Conservation (phyloP, 2,329 filamentous ascomycete species). For the Pseudogymnoascus sp. region DNA sequence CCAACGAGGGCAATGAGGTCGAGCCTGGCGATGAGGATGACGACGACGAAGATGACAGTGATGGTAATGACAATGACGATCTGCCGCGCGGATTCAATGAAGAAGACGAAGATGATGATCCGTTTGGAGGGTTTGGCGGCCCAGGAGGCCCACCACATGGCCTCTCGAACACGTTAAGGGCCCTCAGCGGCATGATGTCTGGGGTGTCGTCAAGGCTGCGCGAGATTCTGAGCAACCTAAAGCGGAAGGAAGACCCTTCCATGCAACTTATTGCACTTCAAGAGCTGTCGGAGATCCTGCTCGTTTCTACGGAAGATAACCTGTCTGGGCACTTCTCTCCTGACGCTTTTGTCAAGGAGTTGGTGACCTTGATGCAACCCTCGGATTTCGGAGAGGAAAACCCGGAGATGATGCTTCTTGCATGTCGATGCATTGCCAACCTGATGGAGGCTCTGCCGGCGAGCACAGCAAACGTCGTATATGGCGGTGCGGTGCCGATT, state of each 20-base stretch:
- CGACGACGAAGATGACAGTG: conserved; percentile 54
- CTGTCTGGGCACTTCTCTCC: conserved; percentile 90
- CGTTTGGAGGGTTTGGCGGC: conserved; percentile 59
- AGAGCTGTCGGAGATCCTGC: conserved; percentile 83
- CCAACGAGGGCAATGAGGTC: conserved; percentile 41
- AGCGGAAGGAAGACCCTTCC: conserved; percentile 75
- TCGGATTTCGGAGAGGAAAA: conserved; percentile 81
- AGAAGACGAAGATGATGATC: conserved; percentile 50
- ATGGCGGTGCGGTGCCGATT: conserved; percentile 91
- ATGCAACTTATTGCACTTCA: conserved; percentile 86
- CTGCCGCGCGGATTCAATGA: conserved; percentile 26
- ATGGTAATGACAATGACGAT: conserved; percentile 37
- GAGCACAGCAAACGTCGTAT: conserved; percentile 90
- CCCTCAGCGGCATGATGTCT: conserved; percentile 85
- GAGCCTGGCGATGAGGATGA: conserved; percentile 40
- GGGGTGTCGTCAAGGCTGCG: conserved; percentile 72
- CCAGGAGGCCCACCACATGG: conserved; percentile 52
- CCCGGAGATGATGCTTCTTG: conserved; percentile 92
- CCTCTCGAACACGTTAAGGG: conserved; percentile 72
- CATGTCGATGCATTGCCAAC: conserved; percentile 91
- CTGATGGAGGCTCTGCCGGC: conserved; percentile 94
- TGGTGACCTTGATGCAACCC: conserved; percentile 85
- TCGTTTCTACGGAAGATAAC: conserved; percentile 95
- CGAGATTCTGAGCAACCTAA: conserved; percentile 66
- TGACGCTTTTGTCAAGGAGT: conserved; percentile 89